Evolutionary conservation across 1,284 basidiomycete genomes (phyloP).

Genomic region (Apiotrichum akiyoshidainum): DNA sequence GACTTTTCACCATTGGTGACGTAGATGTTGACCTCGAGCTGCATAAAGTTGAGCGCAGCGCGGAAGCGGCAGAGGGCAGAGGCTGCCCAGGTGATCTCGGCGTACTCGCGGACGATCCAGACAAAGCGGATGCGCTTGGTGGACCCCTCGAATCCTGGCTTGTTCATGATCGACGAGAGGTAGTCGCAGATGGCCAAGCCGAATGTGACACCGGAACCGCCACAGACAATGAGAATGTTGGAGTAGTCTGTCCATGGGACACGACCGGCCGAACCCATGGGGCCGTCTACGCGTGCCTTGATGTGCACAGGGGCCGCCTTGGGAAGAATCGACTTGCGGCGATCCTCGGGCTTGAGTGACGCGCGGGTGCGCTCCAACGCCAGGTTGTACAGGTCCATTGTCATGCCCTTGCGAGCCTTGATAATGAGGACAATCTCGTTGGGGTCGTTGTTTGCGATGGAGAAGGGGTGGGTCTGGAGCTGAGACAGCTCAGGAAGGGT

Average conservation of each 20-base stretch:
- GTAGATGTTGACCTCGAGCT: slow-evolving; percentile 73
- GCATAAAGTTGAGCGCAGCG: slow-evolving; percentile 59
- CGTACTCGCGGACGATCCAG: slow-evolving; percentile 77
- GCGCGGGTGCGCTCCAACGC: slow-evolving; percentile 45
- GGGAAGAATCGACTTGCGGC: slow-evolving; percentile 16
- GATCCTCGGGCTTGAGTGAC: slow-evolving; percentile 1
- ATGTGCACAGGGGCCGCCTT: slow-evolving; percentile 47
- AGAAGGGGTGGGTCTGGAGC: slow-evolving; percentile 76
- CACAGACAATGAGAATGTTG: slow-evolving; percentile 66
- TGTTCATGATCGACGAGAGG: slow-evolving; percentile 60
- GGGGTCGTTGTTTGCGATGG: slow-evolving; percentile 68
- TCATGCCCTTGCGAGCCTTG: slow-evolving; percentile 73
- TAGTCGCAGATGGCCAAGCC: slow-evolving; percentile 71
- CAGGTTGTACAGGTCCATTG: slow-evolving; percentile 65
- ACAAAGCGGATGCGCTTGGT: slow-evolving; percentile 69
- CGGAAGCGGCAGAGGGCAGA: slow-evolving; percentile 66
- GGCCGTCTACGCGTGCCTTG: slow-evolving; percentile 70
- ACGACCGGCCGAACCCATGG: slow-evolving; percentile 68
- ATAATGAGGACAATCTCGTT: slow-evolving; percentile 67
- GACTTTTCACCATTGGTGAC: slow-evolving; percentile 59
- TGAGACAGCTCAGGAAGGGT: slow-evolving; percentile 66
- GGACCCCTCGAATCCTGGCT: slow-evolving; percentile 42
- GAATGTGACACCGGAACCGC: slow-evolving; percentile 77
- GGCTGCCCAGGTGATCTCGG: slow-evolving; percentile 81
- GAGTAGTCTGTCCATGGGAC: slow-evolving; percentile 65